Evolutionary conservation across 495 filamentous ascomycete species (phyloP).

Genomic region (Annulohypoxylon maeteangense): DNA sequence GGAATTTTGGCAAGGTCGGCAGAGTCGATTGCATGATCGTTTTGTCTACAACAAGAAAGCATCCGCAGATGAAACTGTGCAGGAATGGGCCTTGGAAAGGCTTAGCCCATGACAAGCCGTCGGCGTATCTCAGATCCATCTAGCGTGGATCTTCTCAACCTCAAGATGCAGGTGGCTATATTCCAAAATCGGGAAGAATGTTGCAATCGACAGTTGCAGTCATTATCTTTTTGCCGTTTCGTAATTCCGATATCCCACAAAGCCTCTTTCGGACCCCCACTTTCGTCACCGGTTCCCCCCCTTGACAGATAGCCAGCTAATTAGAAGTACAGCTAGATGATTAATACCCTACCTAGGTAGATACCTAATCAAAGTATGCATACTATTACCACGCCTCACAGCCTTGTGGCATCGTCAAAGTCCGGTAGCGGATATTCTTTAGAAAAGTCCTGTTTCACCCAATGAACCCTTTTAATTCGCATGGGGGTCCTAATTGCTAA

Average conservation of each 20-base stretch:
- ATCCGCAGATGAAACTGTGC: slow-evolving; percentile 47
- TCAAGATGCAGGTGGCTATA: neutral
- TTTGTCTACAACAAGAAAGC: slow-evolving; percentile 79
- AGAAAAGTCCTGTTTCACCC: neutral
- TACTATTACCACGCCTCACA: neutral
- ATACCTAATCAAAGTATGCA: neutral
- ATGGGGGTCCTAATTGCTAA: too few species aligned
- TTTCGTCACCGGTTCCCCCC: neutral
- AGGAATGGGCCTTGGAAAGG: slow-evolving; percentile 67
- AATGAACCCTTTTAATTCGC: neutral
- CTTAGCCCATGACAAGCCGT: slow-evolving; percentile 59
- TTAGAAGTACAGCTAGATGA: neutral
- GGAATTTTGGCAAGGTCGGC: slow-evolving; percentile 95
- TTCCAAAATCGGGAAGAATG: neutral
- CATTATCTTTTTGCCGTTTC: neutral
- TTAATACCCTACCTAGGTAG: neutral
- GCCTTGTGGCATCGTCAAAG: neutral
- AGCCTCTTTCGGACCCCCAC: neutral
- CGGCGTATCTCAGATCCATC: neutral
- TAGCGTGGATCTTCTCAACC: neutral
- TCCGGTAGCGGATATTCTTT: neutral
- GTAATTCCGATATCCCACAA: neutral
- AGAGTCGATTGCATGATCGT: slow-evolving; percentile 90
- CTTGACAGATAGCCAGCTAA: neutral
- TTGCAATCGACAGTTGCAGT: neutral